Base-by-base conservation (phyloP, 192 early-diverging fungal genomes). In the Pilobolus umbonatus region DNA sequence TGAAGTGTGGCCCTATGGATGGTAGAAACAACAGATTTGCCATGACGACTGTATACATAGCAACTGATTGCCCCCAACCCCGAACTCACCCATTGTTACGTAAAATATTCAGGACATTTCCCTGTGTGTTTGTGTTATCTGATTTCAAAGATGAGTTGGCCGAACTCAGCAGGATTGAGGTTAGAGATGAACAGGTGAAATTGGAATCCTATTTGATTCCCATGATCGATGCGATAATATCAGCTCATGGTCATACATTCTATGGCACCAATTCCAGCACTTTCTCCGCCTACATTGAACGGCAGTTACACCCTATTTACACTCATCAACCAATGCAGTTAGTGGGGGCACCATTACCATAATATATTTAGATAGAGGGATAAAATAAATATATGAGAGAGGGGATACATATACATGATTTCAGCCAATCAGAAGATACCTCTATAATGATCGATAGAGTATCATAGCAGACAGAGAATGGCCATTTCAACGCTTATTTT, bases 191-290 rank as follows among this genome's bases (percentile, higher is more conserved):
- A 24, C 63, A 72, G 12, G 75, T 78, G 11, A 61, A 66, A 14
- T 54, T 83, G 35, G 63, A 61, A 46, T 59, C 58, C 22, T 78
- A 75, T 48, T 42, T 83, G 26, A 72, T 83, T 15, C 81, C 81
- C 9, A 76, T 83, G 68, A 58, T 80, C 3, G 81, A 83, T 60
- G 72, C 73, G 3, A 73, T 80, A 15, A 74, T 80, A 25, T 60
- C 72, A 4, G 72, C 81, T 14, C 78, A 74, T 21, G 76, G 78
- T 10, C 62, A 66, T 31, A 65, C 70, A 14, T 83, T 83, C 43
- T 50, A 77, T 21, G 78, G 78, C 4, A 83, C 76, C 0, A 69
- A 71, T 14, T 72, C 74, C 34, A 76, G 74, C 15, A 76, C 74
- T 0, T 79, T 79, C 24, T 74, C 76, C 14, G 64, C 51, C 6